Base-by-base conservation (phyloP, 1,284 basidiomycete species). In the Rhodotorula sp. region DNA sequence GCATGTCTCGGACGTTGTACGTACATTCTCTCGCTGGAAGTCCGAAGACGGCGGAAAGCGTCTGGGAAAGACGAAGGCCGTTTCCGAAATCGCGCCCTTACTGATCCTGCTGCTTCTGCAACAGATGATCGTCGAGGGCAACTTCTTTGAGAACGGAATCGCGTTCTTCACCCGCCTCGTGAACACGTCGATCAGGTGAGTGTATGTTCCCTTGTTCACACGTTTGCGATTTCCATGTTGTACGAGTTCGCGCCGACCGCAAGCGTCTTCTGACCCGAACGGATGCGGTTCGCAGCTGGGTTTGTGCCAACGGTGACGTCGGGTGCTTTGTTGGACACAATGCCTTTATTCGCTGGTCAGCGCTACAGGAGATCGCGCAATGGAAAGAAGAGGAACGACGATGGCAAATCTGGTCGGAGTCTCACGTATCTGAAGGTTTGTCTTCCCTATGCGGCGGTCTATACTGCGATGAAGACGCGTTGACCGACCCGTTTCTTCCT, bases 281-380 rank as follows among this genome's bases (percentile, higher is more conserved):
- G 7, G 5, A 34, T 34, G 34, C 5, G 5, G 34, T 34, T 34
- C 34, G 7, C 34, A 34, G 34, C 18, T 70, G 64, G 64, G 68
- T 66, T 38, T 23, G 21, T 26, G n/a, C 68, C 2, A 66, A 66
- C 50, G 68, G 68, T 28, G 69, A 67, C 19, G 45, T 56, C 70
- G 81, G 91, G 0, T 91, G 91, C 2, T 93, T 93, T 77, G 90
- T 93, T 71, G 92, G 92, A 0, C 92, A 93, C 81, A 93, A 93
- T 71, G 91, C 91, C 2, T 93, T 92, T 82, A 83, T 93, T 50
- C 86, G 91, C 21, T 93, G 92, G 91, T 85, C 85, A 8, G 91
- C 91, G 2, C 82, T 93, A 10, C 91, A 93, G 43, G 70, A 71
- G 86, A 70, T 70, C 52, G 69, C 69, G 2, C 45, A 63, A 26